These are phyloP conservation scores for Babesia caballi DNA, from an alignment of 169 alveolate genomes.

Conservation along the genomic window DNA sequence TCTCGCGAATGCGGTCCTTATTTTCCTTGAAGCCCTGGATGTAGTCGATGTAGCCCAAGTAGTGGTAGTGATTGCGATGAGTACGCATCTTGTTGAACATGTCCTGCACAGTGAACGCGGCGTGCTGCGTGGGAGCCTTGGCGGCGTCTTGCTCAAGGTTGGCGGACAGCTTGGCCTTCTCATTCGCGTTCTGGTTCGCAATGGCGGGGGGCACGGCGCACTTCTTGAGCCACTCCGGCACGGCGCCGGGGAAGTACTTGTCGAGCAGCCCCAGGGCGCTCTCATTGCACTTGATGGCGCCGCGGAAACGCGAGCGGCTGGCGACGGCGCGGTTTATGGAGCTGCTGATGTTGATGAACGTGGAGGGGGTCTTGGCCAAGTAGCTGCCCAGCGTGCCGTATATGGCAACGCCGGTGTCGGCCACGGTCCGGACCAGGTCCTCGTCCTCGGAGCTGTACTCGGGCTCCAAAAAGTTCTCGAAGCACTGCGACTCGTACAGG, in stretches of 20 bases:
- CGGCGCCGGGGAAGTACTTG: slow-evolving; percentile 54
- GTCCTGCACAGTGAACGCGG: slow-evolving; percentile 22
- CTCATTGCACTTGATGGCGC: slow-evolving; percentile 34
- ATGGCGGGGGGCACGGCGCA: background rate
- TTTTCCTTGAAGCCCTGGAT: background rate
- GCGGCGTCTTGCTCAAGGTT: background rate
- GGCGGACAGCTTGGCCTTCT: background rate
- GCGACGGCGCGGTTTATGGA: slow-evolving; percentile 4
- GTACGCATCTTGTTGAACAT: slow-evolving; percentile 47
- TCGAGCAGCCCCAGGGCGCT: slow-evolving; percentile 52
- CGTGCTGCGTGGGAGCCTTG: background rate
- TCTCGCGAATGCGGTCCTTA: slow-evolving; percentile 44
- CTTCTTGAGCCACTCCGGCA: slow-evolving; percentile 44
- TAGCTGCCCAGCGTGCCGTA: slow-evolving; percentile 39
- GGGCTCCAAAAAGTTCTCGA: slow-evolving; percentile 20
- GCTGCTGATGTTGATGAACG: slow-evolving; percentile 45
- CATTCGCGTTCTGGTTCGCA: background rate
- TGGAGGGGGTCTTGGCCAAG: slow-evolving; percentile 50
- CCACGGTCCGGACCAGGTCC: slow-evolving; percentile 20
- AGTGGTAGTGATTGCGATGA: slow-evolving; percentile 1
- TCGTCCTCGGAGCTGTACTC: slow-evolving; percentile 46
- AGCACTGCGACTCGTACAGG: slow-evolving; percentile 34
- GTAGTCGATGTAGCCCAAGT: slow-evolving; percentile 33
- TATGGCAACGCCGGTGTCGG: slow-evolving; percentile 47
- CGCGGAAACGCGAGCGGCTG: background rate